phyloP scores from a whole-genome alignment of 1,284 basidiomycete genomes.

The Leccinum subrobustum region DNA sequence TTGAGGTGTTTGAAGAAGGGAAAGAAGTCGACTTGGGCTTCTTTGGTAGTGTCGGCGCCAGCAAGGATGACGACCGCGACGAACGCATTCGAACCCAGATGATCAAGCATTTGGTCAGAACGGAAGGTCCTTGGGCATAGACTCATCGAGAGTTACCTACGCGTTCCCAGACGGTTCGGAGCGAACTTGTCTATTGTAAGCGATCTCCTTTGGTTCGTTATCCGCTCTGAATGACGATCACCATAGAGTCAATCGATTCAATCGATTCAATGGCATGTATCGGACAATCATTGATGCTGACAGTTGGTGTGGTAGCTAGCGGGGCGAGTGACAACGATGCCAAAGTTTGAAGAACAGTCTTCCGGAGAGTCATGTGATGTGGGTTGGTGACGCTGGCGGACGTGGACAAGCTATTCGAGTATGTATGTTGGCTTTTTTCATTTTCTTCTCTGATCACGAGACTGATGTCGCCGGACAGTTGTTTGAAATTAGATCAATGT shows the following conservation, averaged over 20 bases:
- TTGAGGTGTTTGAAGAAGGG: constrained; percentile 83
- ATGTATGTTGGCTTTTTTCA: too few species aligned
- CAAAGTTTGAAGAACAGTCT: too few species aligned
- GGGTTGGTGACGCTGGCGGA: too few species aligned
- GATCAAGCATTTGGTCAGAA: too few species aligned
- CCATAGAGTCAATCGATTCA: constrained; percentile 15
- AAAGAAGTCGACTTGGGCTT: constrained; percentile 76
- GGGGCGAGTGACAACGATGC: too few species aligned
- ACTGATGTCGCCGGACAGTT: too few species aligned
- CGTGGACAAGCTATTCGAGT: too few species aligned
- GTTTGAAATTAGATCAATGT: too few species aligned
- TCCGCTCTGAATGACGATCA: neutral
- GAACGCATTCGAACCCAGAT: constrained; percentile 55
- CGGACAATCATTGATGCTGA: constrained; percentile 32
- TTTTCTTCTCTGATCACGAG: too few species aligned
- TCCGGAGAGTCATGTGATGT: too few species aligned
- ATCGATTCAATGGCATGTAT: neutral
- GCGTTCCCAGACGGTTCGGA: constrained; percentile 54
- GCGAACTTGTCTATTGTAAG: constrained; percentile 38
- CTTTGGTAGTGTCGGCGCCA: constrained; percentile 52
- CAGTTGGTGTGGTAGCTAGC: constrained; percentile 61
- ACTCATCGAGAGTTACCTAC: too few species aligned
- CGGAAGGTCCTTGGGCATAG: too few species aligned
- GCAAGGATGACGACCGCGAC: constrained; percentile 65
- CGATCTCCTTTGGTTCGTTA: neutral